Evolutionary conservation across 805 yeast species (phyloP), one percentile per base, ranked within the genome.

Genomic region (Sungouiozyma intestinalis): DNA sequence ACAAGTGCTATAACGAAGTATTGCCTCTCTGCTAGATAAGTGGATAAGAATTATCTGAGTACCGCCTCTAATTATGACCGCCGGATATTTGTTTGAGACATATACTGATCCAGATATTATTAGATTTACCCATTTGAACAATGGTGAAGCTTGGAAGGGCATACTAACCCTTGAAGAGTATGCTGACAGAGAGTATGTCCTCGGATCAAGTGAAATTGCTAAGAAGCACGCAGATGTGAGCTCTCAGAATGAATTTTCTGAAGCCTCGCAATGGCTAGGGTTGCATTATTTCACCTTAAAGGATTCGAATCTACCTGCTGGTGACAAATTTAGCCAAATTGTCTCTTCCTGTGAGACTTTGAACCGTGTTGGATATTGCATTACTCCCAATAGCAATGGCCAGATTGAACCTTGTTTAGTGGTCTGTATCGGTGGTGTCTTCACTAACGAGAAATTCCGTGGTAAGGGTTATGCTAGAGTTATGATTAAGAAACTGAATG

Each of bases 341-440:
- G 71, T 68, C 14, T 60, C 70, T 1, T 54, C 67, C 35, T 62
- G 70, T 44, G 74, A 68, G 46, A 63, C 71, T 2, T 46, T 67
- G 45, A 62, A 64, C 44, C 57, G 71, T 43, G 48, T 56, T 4
- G 68, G 62, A 0, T 66, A 61, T 53, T 53, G 53, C 20, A 47
- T 57, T 8, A 45, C 49, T 18, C 59, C 63, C 1, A 50, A 38
- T 27, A 40, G 53, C 3, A 38, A 50, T 17, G 61, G 60, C 1
- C 48, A 49, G 4, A 39, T 63, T 17, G 55, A 53, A 18, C 60
- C 64, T 9, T 53, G 60, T 3, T 44, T 64, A 4, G 47, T 63
- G n/a, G 59, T 68, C 39, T 59, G 76, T 42, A 59, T 79, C 44
- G 85, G 85, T 18, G 75, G 79, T 9, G 85, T 80, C 1, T 79